phyloP scores from a whole-genome alignment of 768 basidiomycete species.

The Suillus ampliporus region DNA sequence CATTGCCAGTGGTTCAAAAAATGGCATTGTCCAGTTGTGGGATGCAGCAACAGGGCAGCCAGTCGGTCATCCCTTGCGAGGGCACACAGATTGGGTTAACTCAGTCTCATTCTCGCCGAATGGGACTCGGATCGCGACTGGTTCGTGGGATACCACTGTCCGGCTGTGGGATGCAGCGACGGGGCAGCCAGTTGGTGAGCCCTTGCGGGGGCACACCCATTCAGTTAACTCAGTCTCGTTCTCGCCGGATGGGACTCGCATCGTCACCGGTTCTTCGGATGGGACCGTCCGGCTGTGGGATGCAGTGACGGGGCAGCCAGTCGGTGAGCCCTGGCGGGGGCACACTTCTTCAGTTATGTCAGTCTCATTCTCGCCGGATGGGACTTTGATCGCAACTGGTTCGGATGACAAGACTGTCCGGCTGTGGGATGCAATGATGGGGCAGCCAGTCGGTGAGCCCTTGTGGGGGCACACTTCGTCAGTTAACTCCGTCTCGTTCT shows the following conservation, averaged over 20 bases:
- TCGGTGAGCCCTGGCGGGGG: background rate
- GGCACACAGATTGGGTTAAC: no score
- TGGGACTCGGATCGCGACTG: slow-evolving; percentile 3
- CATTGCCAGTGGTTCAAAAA: no score
- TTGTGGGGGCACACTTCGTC: background rate
- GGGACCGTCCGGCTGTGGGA: slow-evolving; percentile 1
- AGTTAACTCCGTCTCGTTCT: slow-evolving; percentile 4
- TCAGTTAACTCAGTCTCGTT: background rate
- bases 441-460: background rate
- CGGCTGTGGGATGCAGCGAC: slow-evolving; percentile 5
- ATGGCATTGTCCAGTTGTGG: no score
- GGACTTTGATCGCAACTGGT: background rate
- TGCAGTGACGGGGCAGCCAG: background rate
- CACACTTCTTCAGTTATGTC: background rate
- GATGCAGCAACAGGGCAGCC: no score
- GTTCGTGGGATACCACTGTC: slow-evolving; percentile 7
- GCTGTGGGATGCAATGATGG: background rate
- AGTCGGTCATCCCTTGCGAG: no score
- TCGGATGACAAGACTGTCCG: background rate
- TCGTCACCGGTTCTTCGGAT: background rate
- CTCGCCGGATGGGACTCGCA: slow-evolving; percentile 3
- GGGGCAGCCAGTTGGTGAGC: background rate
- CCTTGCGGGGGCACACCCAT: background rate
- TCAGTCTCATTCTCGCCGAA: background rate
- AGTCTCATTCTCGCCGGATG: slow-evolving; percentile 5